Base-by-base conservation (phyloP, 805 yeast species). In the Ogataea allantospora region DNA sequence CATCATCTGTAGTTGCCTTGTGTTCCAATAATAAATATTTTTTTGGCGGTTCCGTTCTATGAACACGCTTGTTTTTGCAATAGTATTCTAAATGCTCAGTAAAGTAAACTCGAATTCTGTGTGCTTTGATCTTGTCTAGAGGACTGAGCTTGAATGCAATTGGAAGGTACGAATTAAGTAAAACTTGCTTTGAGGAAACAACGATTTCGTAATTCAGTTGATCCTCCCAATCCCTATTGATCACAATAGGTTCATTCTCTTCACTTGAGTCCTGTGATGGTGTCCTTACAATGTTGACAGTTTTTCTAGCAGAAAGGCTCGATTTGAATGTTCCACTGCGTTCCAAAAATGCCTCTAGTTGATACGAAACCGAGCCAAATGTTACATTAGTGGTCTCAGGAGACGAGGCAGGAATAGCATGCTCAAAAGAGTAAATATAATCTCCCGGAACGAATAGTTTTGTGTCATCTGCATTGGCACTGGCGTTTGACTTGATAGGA, bases 41-140 rank as follows among this genome's bases (percentile, higher is more conserved):
- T 54, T 80, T 82, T 1, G 83, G 71, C 0, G 99, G 97, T 64
- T 93, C 98, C 60, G 88, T 77, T 38, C 98, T 70, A 60, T 93
- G 98, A 10, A 91, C 95, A 57, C 83, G 84, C 55, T 85, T 83
- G 57, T 83, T 77, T 27, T 78, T 76, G 63, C 97, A 87, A 62
- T 76, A 93, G 59, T 93, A 95, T 58, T 91, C 98, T 60, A 85
- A 65, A 52, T 86, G 88, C 57, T 93, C 99, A 1, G 97, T 83
- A 19, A 93, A 54, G 53, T 84, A 88, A 6, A 93, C 77, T 35
- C 97, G 70, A 40, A 93, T 78, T 44, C 98, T 72, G 58, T 91
- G 98, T 29, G 89, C 67, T 30, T 84, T 80, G 13, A 93, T 80
- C 56, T 93, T 93, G 30, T 88, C 95, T 32, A 91, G 58, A 1